phyloP scores from a whole-genome alignment of 148 eudicot species.

The Heliosperma pusillum region DNA sequence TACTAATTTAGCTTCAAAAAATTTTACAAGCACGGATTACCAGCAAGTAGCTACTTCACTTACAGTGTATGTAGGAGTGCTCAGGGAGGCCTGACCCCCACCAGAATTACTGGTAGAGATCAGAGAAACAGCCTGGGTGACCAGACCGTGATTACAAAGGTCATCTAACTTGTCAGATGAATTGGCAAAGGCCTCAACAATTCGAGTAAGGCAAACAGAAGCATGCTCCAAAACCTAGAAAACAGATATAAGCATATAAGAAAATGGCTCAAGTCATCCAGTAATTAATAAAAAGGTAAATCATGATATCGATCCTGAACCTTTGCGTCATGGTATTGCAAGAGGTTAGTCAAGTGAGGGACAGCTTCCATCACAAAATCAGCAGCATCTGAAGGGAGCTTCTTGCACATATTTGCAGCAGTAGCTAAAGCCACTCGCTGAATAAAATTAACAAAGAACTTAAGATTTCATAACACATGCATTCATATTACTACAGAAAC shows the following conservation, averaged over 20 bases:
- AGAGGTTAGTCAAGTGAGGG: conserved; percentile 88
- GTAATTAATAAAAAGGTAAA: neutral
- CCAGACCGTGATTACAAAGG: conserved; percentile 86
- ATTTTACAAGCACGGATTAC: neutral
- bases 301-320: conserved; percentile 29
- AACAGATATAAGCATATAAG: conserved; percentile 5
- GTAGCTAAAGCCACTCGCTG: conserved; percentile 96
- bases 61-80: conserved; percentile 91
- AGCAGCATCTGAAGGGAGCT: conserved; percentile 95
- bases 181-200: conserved; percentile 85
- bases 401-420: conserved; percentile 99
- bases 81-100: conserved; percentile 92
- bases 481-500: neutral
- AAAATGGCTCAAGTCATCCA: neutral
- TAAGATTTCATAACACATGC: neutral
- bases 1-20: conserved; percentile 6
- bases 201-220: conserved; percentile 91
- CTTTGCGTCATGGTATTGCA: conserved; percentile 98
- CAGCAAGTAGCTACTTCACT: neutral
- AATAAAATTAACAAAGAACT: conserved; percentile 7
- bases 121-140: conserved; percentile 82
- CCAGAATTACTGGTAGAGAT: conserved; percentile 79
- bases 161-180: conserved; percentile 81
- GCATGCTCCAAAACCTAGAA: conserved; percentile 87
- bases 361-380: conserved; percentile 99